Evolutionary conservation across 306 rosid genomes (phyloP).

Genomic region (Prosopis cineraria): DNA sequence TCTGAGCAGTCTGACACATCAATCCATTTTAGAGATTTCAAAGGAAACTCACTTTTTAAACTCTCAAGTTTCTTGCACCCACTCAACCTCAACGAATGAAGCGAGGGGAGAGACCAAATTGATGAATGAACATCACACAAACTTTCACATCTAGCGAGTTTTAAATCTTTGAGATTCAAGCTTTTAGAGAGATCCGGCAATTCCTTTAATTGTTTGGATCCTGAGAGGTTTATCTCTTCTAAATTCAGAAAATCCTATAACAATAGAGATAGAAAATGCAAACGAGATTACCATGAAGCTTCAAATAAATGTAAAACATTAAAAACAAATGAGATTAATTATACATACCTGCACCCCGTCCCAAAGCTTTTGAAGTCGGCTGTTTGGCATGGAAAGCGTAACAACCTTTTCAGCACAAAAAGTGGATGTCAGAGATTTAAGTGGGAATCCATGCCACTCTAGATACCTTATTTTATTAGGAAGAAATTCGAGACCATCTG

Average conservation of each 20-base stretch:
- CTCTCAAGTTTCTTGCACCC: neutral
- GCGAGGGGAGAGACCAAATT: neutral
- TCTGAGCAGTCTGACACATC: neutral
- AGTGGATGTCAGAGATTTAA: neutral
- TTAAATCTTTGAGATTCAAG: neutral
- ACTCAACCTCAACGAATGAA: neutral
- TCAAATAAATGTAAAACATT: neutral
- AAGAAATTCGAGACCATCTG: neutral
- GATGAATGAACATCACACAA: constrained; percentile 18
- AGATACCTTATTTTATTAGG: constrained; percentile 1
- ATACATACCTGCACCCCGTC: neutral
- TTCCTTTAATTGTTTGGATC: neutral
- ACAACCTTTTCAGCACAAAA: neutral
- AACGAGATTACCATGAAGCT: neutral
- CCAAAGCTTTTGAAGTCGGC: constrained; percentile 3
- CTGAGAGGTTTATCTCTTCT: neutral
- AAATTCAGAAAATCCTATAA: neutral
- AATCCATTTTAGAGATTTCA: neutral
- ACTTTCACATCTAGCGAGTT: neutral
- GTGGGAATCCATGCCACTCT: neutral
- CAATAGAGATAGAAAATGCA: neutral
- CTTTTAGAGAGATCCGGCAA: constrained; percentile 31
- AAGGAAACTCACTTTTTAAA: neutral
- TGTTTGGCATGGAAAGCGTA: neutral
- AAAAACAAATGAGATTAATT: neutral